A percentile compares a stretch with the other conserved stretches of the same genome.
Conservation (phyloP, 106 monocot genomes). For the Dendrobium catenatum region DNA sequence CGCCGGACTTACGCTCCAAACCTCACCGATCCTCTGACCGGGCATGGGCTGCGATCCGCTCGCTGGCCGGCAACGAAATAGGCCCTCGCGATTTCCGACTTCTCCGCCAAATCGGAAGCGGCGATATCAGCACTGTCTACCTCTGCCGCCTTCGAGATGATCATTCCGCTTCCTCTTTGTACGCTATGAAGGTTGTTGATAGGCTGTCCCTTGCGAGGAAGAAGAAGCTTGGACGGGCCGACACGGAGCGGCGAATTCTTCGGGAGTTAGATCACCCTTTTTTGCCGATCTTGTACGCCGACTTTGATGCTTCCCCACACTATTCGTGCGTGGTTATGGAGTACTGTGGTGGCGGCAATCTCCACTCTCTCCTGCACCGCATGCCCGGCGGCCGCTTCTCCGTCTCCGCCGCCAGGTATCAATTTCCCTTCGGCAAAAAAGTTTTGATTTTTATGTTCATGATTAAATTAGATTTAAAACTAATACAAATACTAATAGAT, state of each 20-base stretch:
- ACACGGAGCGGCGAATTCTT: conserved; percentile 59
- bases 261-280: conserved; percentile 70
- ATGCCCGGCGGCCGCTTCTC: conserved; percentile 65
- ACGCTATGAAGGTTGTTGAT: conserved; percentile 94
- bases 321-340: conserved; percentile 82
- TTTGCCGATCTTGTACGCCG: conserved; percentile 66
- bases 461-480: too few species aligned
- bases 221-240: conserved; percentile 65
- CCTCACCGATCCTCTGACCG: conserved; percentile 21
- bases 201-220: conserved; percentile 50
- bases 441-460: too few species aligned
- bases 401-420: conserved; percentile 36
- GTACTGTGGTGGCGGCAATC: conserved; percentile 85
- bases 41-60: conserved; percentile 9
- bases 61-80: conserved; percentile 14
- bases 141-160: conserved; percentile 51
- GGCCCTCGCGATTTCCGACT: conserved; percentile 61
- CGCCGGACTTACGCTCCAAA: conserved; percentile 7
- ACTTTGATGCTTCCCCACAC: conserved; percentile 62
- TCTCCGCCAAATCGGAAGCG: conserved; percentile 57
- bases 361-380: conserved; percentile 76
- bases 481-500: too few species aligned
- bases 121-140: conserved; percentile 80
- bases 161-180: conserved; percentile 12
- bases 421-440: background rate